Base-by-base conservation (phyloP, 2,329 filamentous ascomycete species). In the Colletotrichum ledebouriae region DNA sequence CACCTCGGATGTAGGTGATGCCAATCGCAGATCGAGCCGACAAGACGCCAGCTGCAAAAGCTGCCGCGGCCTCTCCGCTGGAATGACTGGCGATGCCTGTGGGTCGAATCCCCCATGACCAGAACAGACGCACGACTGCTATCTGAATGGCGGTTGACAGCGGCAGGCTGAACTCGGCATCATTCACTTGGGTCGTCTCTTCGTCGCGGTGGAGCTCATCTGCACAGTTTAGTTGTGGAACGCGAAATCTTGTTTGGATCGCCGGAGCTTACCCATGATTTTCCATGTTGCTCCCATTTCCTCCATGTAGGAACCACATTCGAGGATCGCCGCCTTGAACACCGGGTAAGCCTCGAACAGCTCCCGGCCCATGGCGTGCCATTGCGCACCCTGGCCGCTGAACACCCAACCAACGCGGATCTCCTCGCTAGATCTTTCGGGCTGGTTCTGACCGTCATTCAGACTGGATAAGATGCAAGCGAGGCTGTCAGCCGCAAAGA, bases 41-140 rank as follows among this genome's bases (percentile, higher is more conserved):
- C n/a, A n/a, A n/a, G n/a, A 63, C 69, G 1, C 77, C 76, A 0
- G 79, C 73, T 0, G 82, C 77, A 59, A 82, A 85, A 0, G 84
- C 84, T 4, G 83, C 83, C 0, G 73, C 81, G 37, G 85, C 84
- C 63, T 86, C 84, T 7, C 84, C 84, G 47, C 77, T 80, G 0
- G 82, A 85, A 70, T 86, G 84, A 1, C 84, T 82, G 2, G 78
- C 74, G 0, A 84, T 81, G 1, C 75, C 77, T 0, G 71, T 52
- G 0, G 83, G 81, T 4, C 61, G 67, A 15, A 86, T 74, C 1
- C 77, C 78, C 79, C 80, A 85, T 2, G 80, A 79, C 25, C 76
- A 50, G 1, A 87, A 73, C 2, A 87, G 75, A 9, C 81, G 76
- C 0, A 80, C 78, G 3, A 87, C 71, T 3, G 79, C 80, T 3